Evolutionary conservation across 2,329 filamentous ascomycete species (phyloP), one percentile per base, ranked within the genome.

Genomic region (Cordyceps cateniannulata): DNA sequence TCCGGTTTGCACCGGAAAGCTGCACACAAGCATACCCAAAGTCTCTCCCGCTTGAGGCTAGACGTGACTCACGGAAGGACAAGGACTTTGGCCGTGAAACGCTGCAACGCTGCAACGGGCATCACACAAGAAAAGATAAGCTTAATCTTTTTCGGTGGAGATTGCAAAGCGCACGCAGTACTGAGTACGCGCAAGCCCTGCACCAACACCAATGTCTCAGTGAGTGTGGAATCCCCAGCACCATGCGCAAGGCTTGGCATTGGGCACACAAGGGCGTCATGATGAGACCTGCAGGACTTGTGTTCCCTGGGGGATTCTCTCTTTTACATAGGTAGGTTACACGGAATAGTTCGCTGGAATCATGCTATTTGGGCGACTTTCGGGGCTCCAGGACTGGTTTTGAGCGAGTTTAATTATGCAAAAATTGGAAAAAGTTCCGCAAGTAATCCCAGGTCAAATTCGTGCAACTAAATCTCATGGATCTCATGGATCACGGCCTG

Each of bases 161-260:
- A 14, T 20, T 3, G 20, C n/a, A 20, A 6, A 45, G 10, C 3
- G 38, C 8, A 20, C 10, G 24, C 5, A 24, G n/a, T n/a, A n/a
- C n/a, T n/a, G n/a, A n/a, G n/a, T 47, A 29, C n/a, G 12, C 53
- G 40, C 53, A 58, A 58, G 35, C 18, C 29, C 32, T 25, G 25
- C 42, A 49, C 44, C 45, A 49, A 58, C 44, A 49, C 45, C 32
- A 49, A 42, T 58, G 55, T 58, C 55, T 58, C 55, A 58, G 55
- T 45, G 14, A 40, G 10, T 16, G 55, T 47, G 44, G 29, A 48
- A 38, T 49, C 20, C n/a, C 35, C n/a, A 38, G 9, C n/a, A 32
- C 32, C 44, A 22, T 25, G 20, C 29, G 29, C 6, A 20, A 24
- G 22, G 20, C 55, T 58, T 58, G 55, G 55, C 55, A 18, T 58